A percentile compares a stretch with the other conserved stretches of the same genome.
phyloP scores from a whole-genome alignment of 1,139 yeast species.

The Chernovozyma aurita region DNA sequence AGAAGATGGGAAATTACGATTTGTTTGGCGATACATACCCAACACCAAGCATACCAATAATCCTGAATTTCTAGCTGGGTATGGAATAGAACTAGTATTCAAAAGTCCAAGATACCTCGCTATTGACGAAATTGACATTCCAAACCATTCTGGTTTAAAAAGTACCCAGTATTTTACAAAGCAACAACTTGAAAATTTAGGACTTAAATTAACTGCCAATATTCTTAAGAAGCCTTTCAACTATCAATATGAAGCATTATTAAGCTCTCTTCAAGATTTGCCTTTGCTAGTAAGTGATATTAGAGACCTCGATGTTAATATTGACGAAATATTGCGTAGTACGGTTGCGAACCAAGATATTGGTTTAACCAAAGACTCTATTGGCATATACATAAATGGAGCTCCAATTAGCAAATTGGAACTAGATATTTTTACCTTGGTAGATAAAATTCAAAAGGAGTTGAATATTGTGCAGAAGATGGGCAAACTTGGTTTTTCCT shows the following conservation, averaged over 20 bases:
- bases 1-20: conserved; percentile 58
- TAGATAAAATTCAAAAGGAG: conserved; percentile 35
- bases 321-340: conserved; percentile 17
- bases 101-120: conserved; percentile 63
- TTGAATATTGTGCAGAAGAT: conserved; percentile 25
- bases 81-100: conserved; percentile 59
- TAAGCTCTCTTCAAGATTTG: conserved; percentile 39
- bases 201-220: conserved; percentile 42
- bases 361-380: conserved; percentile 33
- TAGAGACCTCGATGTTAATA: conserved; percentile 1
- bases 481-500: conserved; percentile 30
- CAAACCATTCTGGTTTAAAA: conserved; percentile 10
- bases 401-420: conserved; percentile 43
- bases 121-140: conserved; percentile 51
- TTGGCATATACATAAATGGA: conserved; percentile 63
- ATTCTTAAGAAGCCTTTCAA: conserved; percentile 17
- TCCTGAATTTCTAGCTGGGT: conserved; percentile 50
- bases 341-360: conserved; percentile 25
- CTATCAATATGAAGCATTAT: conserved; percentile 25
- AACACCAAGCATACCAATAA: conserved; percentile 6
- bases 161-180: conserved; percentile 19
- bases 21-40: conserved; percentile 70
- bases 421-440: conserved; percentile 40
- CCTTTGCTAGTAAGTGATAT: conserved; percentile 25
- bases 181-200: conserved; percentile 34